Evolutionary conservation across 2,329 filamentous ascomycete genomes (phyloP).

Genomic region (Cladosporium sp.): DNA sequence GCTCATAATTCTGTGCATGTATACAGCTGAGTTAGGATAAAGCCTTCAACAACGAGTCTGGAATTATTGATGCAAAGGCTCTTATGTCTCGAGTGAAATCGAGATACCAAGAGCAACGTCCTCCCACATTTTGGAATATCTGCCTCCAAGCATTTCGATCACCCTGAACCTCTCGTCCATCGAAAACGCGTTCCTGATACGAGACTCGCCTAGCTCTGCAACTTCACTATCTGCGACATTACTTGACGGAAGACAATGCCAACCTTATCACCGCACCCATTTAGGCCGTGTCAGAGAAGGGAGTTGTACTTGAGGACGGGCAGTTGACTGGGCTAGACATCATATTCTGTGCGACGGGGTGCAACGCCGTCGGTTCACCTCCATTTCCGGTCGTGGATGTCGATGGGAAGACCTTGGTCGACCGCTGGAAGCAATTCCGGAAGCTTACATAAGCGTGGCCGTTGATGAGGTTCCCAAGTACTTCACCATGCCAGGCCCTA

Average conservation of each 20-base stretch:
- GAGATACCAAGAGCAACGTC: too few species aligned
- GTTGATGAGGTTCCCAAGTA: conserved; percentile 24
- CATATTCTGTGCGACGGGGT: conserved; percentile 42
- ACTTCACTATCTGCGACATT: too few species aligned
- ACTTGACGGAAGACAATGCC: conserved; percentile 45
- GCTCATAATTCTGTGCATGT: too few species aligned
- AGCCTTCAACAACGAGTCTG: too few species aligned
- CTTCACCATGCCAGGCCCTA: conserved; percentile 40
- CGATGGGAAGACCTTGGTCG: conserved; percentile 32
- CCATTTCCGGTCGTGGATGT: conserved; percentile 32
- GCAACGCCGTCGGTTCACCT: conserved; percentile 33
- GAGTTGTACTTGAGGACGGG: conserved; percentile 37
- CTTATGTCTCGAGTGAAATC: too few species aligned
- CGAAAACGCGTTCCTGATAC: too few species aligned
- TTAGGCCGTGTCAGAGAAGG: conserved; percentile 33
- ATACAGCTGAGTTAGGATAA: too few species aligned
- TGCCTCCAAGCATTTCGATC: too few species aligned
- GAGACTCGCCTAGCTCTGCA: too few species aligned
- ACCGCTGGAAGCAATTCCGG: conserved; percentile 10
- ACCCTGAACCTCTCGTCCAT: too few species aligned
- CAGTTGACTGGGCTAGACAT: conserved; percentile 35
- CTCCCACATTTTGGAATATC: too few species aligned
- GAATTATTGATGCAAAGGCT: too few species aligned
- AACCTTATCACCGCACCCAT: conserved; percentile 39
- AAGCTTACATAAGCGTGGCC: conserved; percentile 39